Evolutionary conservation across 177 flowering plant species (phyloP).

Genomic region (Vitis hybrid): DNA sequence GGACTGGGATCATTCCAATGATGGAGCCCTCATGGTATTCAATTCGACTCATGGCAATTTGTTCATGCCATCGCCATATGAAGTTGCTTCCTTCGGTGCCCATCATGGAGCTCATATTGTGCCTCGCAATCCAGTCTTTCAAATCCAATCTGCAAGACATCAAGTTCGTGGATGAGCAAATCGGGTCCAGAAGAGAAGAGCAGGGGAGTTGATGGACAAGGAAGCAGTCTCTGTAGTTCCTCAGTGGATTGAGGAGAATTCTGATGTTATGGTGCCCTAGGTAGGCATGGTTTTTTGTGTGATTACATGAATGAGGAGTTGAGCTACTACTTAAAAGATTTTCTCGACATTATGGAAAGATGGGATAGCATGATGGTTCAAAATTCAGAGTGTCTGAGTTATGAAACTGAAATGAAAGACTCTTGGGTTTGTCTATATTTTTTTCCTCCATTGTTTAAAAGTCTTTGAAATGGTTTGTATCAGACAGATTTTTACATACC

Average conservation of each 20-base stretch:
- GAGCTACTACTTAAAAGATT: background rate
- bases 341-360: background rate
- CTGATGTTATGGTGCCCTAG: background rate
- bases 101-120: slow-evolving; percentile 16
- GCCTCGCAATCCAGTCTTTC: slow-evolving; percentile 14
- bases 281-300: background rate
- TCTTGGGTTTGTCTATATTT: background rate
- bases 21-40: slow-evolving; percentile 23
- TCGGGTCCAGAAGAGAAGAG: no score
- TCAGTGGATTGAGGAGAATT: background rate
- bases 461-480: no score
- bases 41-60: slow-evolving; percentile 19
- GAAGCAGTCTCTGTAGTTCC: background rate
- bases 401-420: background rate
- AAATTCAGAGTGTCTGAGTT: background rate
- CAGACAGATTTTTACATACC: no score
- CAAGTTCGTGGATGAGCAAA: slow-evolving; percentile 16
- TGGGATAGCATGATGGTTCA: background rate
- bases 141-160: slow-evolving; percentile 16
- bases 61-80: slow-evolving; percentile 19
- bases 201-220: no score
- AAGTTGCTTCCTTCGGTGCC: slow-evolving; percentile 13
- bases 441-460: background rate
- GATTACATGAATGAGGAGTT: background rate
- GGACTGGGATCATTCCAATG: slow-evolving; percentile 23